Conservation (phyloP, 441 rosid species). For the Brassica hybrid region DNA sequence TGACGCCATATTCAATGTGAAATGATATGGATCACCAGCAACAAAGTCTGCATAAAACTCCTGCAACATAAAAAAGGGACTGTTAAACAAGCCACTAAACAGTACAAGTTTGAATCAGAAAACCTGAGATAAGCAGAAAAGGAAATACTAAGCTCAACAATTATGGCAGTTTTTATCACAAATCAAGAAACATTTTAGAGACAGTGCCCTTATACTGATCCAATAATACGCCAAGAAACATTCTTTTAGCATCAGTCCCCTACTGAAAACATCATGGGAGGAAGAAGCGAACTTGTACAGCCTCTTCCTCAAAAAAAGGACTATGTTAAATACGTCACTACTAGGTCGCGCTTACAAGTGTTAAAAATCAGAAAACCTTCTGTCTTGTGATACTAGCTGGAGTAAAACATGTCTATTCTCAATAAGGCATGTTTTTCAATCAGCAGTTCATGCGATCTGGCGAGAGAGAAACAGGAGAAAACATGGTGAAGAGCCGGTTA, state of each 20-base stretch:
- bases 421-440: no score
- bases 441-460: no score
- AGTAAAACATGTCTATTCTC: no score
- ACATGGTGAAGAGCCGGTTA: no score
- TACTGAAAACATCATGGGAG: slow-evolving; percentile 10
- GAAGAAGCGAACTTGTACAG: slow-evolving; percentile 59
- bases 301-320: slow-evolving; percentile 64
- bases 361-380: not conserved
- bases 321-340: not conserved
- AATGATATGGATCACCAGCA: slow-evolving; percentile 84
- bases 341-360: not conserved
- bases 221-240: not conserved
- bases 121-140: slow-evolving; percentile 1
- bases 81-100: slow-evolving; percentile 22
- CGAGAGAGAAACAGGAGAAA: no score
- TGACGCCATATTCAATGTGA: slow-evolving; percentile 77
- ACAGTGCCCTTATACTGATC: not conserved
- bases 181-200: slow-evolving; percentile 10
- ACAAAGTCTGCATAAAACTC: slow-evolving; percentile 97
- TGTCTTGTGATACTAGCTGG: no score
- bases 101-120: slow-evolving; percentile 8
- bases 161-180: not conserved
- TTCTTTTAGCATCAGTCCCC: not conserved
- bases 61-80: slow-evolving; percentile 52
- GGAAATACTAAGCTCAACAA: not conserved